Evolutionary conservation across 352 stramenopile genomes (phyloP).

Genomic region (Phytopythium ostracodes): DNA sequence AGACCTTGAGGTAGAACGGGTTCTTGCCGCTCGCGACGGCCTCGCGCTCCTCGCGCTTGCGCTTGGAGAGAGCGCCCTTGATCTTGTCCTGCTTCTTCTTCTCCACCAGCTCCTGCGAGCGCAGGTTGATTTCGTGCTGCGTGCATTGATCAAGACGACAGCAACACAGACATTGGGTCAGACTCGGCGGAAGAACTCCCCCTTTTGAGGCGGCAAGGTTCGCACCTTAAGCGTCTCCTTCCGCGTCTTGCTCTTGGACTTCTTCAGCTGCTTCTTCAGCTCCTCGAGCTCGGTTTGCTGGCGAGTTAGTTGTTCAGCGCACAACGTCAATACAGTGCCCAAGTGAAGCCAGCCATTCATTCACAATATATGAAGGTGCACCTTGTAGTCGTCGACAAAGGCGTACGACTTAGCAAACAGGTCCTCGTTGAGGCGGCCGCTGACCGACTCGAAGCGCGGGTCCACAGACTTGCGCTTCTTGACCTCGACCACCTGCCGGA

Average conservation of each 20-base stretch:
- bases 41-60: slow-evolving; percentile 84
- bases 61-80: slow-evolving; percentile 60
- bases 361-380: slow-evolving; percentile 3
- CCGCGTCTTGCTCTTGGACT: slow-evolving; percentile 54
- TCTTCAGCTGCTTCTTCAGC: slow-evolving; percentile 77
- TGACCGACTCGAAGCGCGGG: slow-evolving; percentile 84
- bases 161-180: background rate
- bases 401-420: slow-evolving; percentile 86
- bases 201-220: background rate
- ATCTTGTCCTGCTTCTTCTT: slow-evolving; percentile 80
- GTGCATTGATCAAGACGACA: background rate
- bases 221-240: slow-evolving; percentile 81
- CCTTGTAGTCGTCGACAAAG: slow-evolving; percentile 89
- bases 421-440: slow-evolving; percentile 86
- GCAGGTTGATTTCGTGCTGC: slow-evolving; percentile 68
- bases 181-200: too few species aligned
- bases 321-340: too few species aligned
- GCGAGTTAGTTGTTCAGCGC: background rate
- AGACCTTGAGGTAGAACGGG: slow-evolving; percentile 88
- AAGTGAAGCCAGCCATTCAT: background rate
- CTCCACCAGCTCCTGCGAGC: slow-evolving; percentile 62
- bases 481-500: slow-evolving; percentile 79
- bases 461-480: slow-evolving; percentile 72
- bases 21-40: slow-evolving; percentile 89
- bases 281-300: slow-evolving; percentile 79